Conservation (phyloP, 2,329 filamentous ascomycete genomes). For the Lachnellula suecica region DNA sequence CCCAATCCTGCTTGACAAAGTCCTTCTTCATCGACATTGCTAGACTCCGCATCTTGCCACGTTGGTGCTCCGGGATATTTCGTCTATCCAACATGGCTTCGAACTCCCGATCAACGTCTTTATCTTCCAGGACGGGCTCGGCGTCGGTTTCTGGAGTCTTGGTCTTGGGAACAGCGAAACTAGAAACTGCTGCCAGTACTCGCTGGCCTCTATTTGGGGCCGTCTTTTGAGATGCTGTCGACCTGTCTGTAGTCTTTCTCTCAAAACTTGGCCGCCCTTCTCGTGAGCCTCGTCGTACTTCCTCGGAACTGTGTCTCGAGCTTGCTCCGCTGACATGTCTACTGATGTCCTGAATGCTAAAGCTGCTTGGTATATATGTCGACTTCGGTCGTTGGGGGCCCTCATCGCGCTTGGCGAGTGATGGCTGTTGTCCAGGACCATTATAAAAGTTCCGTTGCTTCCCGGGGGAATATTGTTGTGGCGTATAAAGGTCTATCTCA, state of each 20-base stretch:
- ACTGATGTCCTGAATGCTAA: constrained; percentile 33
- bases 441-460: constrained; percentile 32
- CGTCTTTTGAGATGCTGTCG: constrained; percentile 27
- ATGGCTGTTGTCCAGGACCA: constrained; percentile 25
- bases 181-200: constrained; percentile 65
- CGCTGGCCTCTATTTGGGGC: constrained; percentile 49
- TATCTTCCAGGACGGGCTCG: constrained; percentile 42
- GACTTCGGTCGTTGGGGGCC: constrained; percentile 26
- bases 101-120: constrained; percentile 56
- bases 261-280: constrained; percentile 26
- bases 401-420: constrained; percentile 24
- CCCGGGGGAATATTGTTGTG: constrained; percentile 28
- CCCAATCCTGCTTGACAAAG: constrained; percentile 88
- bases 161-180: constrained; percentile 53
- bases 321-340: constrained; percentile 26
- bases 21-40: constrained; percentile 91
- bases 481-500: constrained; percentile 34
- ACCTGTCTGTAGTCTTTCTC: constrained; percentile 22
- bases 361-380: constrained; percentile 34
- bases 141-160: constrained; percentile 35
- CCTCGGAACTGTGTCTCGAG: constrained; percentile 28
- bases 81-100: constrained; percentile 74
- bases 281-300: constrained; percentile 24
- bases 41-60: constrained; percentile 90
- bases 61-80: constrained; percentile 91